Evolutionary conservation across 2,329 filamentous ascomycete genomes (phyloP).

Genomic region (Akanthomyces lecanii): DNA sequence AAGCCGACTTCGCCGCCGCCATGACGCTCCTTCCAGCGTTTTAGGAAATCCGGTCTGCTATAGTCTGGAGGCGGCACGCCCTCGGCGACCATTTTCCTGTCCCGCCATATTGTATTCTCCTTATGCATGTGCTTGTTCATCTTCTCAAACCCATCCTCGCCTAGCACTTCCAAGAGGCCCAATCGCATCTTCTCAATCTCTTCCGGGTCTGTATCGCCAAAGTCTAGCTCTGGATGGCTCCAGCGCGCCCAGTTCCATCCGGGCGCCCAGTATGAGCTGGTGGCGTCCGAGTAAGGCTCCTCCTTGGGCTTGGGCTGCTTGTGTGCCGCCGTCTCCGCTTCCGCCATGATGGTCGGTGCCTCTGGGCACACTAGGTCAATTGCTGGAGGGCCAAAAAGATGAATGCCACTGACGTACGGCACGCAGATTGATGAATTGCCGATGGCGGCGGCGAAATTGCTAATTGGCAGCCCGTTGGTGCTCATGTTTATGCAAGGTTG

Average conservation of each 20-base stretch:
- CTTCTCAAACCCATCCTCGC: constrained; percentile 17
- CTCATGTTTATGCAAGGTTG: neutral
- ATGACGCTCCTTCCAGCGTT: constrained; percentile 14
- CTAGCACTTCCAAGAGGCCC: constrained; percentile 19
- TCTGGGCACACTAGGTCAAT: neutral
- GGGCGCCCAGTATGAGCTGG: constrained; percentile 22
- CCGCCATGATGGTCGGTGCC: neutral
- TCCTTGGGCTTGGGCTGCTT: neutral
- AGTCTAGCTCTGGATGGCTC: constrained; percentile 16
- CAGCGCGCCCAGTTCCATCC: constrained; percentile 22
- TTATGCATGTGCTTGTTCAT: constrained; percentile 7
- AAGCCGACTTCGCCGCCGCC: constrained; percentile 18
- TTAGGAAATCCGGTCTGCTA: constrained; percentile 17
- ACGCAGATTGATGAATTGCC: neutral
- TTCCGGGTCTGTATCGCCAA: constrained; percentile 13
- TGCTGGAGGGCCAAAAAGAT: neutral
- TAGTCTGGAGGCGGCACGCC: constrained; percentile 8
- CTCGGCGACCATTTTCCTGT: constrained; percentile 9
- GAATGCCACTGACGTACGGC: too few species aligned
- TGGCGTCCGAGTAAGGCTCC: constrained; percentile 20
- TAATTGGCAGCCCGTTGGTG: neutral
- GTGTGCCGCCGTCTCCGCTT: neutral
- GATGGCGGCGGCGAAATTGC: neutral
- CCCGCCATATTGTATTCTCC: neutral
- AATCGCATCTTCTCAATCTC: constrained; percentile 20